A percentile compares a stretch with the other conserved stretches of the same genome.
Evolutionary conservation across 768 basidiomycete genomes (phyloP).

Genomic region (Kwoniella bestiolae): DNA sequence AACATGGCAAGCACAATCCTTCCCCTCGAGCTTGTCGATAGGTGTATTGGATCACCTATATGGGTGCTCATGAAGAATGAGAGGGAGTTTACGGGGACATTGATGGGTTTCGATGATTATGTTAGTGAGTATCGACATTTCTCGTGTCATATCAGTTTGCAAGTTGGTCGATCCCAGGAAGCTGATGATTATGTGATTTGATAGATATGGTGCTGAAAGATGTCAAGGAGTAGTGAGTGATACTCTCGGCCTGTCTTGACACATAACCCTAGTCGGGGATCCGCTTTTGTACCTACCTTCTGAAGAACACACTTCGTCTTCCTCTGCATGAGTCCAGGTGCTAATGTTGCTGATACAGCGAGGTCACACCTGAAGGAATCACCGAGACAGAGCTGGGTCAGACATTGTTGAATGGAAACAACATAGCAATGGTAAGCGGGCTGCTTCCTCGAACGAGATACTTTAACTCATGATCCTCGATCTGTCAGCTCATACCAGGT

Average conservation of each 20-base stretch:
- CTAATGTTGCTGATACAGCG: slow-evolving; percentile 62
- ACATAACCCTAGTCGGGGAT: too few species aligned
- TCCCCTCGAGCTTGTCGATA: slow-evolving; percentile 94
- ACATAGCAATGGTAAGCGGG: slow-evolving; percentile 86
- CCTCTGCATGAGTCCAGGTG: too few species aligned
- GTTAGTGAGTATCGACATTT: slow-evolving; percentile 77
- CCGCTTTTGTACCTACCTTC: neutral
- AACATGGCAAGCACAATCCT: slow-evolving; percentile 90
- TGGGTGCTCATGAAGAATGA: slow-evolving; percentile 99
- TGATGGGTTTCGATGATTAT: slow-evolving; percentile 97
- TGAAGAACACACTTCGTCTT: too few species aligned
- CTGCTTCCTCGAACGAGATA: neutral
- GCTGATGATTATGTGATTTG: neutral
- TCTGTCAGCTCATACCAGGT: slow-evolving; percentile 68
- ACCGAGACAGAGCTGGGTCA: slow-evolving; percentile 82
- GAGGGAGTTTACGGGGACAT: slow-evolving; percentile 91
- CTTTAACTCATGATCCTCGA: neutral
- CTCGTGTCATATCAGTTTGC: neutral
- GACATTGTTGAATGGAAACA: slow-evolving; percentile 54
- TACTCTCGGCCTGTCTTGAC: too few species aligned
- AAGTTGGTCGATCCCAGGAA: neutral
- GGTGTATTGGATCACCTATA: slow-evolving; percentile 93
- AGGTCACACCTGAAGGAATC: slow-evolving; percentile 75
- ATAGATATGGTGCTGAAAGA: slow-evolving; percentile 72
- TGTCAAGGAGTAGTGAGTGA: slow-evolving; percentile 88